These are phyloP conservation scores for Pseudocercospora crystallina DNA, from an alignment of 2,329 filamentous ascomycete species.

Conservation along the genomic window DNA sequence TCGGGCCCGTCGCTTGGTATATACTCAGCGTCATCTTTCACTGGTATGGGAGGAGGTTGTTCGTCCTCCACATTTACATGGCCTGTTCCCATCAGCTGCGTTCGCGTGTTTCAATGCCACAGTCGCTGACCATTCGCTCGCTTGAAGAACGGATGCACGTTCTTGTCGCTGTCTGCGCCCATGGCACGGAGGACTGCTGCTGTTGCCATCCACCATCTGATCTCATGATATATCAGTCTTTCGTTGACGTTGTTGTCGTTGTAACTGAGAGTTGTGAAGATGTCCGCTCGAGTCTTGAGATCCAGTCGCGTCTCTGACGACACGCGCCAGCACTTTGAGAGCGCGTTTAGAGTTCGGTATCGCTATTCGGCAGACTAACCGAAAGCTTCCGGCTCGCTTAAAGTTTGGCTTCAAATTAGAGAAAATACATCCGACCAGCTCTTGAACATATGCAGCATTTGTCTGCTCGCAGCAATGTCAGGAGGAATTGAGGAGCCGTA, in stretches of 20 bases:
- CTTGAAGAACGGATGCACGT: conserved; percentile 35
- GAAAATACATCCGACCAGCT: too few relatives aligned
- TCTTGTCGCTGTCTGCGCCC: conserved; percentile 25
- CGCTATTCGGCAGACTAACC: too few relatives aligned
- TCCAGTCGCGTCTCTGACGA: conserved; percentile 5
- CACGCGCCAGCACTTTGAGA: not conserved
- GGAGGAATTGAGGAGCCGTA: conserved; percentile 37
- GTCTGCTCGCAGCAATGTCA: conserved; percentile 19
- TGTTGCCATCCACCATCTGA: conserved; percentile 23
- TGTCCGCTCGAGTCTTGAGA: not conserved
- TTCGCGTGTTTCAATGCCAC: not conserved
- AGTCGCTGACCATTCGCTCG: conserved; percentile 17
- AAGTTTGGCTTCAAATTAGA: too few relatives aligned
- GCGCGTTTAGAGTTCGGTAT: too few relatives aligned
- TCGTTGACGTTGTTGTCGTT: not conserved
- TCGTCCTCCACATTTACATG: too few relatives aligned
- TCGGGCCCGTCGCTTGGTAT: not conserved
- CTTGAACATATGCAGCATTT: not conserved
- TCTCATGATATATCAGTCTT: not conserved
- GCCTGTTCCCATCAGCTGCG: conserved; percentile 7
- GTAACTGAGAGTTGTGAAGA: not conserved
- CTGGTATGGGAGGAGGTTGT: too few relatives aligned
- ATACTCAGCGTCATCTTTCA: not conserved
- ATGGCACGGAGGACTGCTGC: conserved; percentile 25
- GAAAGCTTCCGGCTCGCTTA: too few relatives aligned